Evolutionary conservation across 129 eudicot species (phyloP).

Genomic region (Lactuca saligna): DNA sequence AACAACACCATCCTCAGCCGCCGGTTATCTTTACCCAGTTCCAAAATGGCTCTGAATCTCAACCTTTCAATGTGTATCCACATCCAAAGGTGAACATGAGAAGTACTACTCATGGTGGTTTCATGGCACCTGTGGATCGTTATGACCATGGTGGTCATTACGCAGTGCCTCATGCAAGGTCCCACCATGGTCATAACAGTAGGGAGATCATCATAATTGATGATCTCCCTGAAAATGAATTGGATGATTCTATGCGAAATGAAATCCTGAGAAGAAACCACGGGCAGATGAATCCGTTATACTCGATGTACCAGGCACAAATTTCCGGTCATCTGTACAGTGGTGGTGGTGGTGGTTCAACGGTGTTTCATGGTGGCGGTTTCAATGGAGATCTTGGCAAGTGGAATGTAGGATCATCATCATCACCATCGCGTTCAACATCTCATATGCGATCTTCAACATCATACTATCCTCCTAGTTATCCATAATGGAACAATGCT

Average conservation of each 20-base stretch:
- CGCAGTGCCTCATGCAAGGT: neutral
- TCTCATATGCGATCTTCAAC: conserved; percentile 40
- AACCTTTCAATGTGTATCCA: conserved; percentile 22
- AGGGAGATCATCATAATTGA: conserved; percentile 52
- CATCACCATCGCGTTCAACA: conserved; percentile 30
- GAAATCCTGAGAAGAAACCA: conserved; percentile 20
- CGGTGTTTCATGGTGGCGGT: conserved; percentile 31
- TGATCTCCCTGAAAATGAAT: conserved; percentile 38
- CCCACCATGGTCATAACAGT: conserved; percentile 24
- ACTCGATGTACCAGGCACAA: conserved; percentile 23
- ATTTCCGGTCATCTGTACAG: conserved; percentile 3
- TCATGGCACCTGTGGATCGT: conserved; percentile 25
- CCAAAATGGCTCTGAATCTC: conserved; percentile 24
- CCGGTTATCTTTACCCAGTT: conserved; percentile 24
- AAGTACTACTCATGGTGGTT: conserved; percentile 28
- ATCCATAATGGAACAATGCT: conserved; percentile 13
- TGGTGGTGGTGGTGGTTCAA: conserved; percentile 24
- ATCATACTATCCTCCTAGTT: conserved; percentile 41
- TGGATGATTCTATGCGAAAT: conserved; percentile 25
- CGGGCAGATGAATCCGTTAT: conserved; percentile 34
- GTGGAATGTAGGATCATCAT: conserved; percentile 42
- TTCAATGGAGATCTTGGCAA: conserved; percentile 36
- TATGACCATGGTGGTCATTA: conserved; percentile 5
- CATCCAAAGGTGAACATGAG: conserved; percentile 26
- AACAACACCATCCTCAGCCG: conserved; percentile 22